These are phyloP conservation scores for Salix suchowensis DNA, from an alignment of 345 rosid genomes.

Conservation along the genomic window DNA sequence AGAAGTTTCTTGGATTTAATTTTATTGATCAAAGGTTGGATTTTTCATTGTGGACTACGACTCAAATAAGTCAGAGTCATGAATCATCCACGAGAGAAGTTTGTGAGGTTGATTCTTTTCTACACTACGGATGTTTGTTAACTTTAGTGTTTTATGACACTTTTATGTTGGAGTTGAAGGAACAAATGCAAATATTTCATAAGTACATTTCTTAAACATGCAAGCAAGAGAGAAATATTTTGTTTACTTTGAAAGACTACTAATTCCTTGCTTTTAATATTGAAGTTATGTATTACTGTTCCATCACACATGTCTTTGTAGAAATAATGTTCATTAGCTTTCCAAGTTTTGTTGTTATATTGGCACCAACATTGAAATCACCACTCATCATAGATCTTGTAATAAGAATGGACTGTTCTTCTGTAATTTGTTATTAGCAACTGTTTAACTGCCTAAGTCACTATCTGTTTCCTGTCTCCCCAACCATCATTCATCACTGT, in stretches of 20 bases:
- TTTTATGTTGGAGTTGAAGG: not conserved
- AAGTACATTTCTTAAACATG: not conserved
- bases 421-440: not conserved
- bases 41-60: not conserved
- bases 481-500: not conserved
- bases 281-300: not conserved
- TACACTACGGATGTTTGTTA: not conserved
- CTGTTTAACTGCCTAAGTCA: not conserved
- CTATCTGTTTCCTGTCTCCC: not conserved
- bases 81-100: conserved; percentile 55
- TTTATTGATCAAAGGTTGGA: conserved; percentile 5
- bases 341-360: not conserved
- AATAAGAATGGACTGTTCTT: not conserved
- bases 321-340: not conserved
- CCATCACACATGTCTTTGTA: not conserved
- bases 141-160: not conserved
- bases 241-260: not conserved
- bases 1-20: conserved; percentile 8
- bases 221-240: not conserved
- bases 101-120: conserved; percentile 45
- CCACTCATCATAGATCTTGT: not conserved
- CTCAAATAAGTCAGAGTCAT: conserved; percentile 20
- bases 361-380: not conserved
- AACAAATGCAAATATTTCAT: not conserved
- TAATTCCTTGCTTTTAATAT: not conserved